These are phyloP conservation scores for Cardamine resedifolia DNA, from an alignment of 345 rosid species.

Conservation along the genomic window DNA sequence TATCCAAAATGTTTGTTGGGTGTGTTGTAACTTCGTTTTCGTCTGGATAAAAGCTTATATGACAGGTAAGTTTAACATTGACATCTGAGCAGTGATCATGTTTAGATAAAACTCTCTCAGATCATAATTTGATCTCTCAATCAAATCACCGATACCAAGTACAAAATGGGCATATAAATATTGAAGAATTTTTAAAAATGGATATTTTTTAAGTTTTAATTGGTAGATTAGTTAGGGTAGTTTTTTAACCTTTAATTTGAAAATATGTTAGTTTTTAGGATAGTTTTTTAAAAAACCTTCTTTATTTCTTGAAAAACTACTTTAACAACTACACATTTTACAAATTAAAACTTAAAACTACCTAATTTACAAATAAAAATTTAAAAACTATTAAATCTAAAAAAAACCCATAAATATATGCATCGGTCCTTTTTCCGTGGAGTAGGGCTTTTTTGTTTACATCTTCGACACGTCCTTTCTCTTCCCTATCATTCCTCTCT, in stretches of 20 bases:
- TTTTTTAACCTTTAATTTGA: no score
- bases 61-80: slow-evolving; percentile 1
- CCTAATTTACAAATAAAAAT: no score
- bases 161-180: slow-evolving; percentile 19
- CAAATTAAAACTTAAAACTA: no score
- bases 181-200: no score
- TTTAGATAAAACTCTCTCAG: slow-evolving; percentile 14
- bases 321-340: no score
- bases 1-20: not conserved
- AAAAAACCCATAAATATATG: no score
- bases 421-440: not conserved
- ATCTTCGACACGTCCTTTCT: slow-evolving; percentile 30
- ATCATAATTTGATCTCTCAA: not conserved
- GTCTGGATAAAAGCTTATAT: not conserved
- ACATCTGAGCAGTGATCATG: slow-evolving; percentile 19
- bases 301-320: no score
- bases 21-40: not conserved
- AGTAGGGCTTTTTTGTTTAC: slow-evolving; percentile 11
- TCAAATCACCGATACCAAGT: slow-evolving; percentile 17
- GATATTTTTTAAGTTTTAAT: no score
- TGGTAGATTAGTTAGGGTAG: no score
- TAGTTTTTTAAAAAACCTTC: no score
- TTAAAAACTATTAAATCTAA: no score
- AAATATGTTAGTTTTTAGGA: no score
- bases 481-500: not conserved